Evolutionary conservation across 352 stramenopile species (phyloP), one percentile per base, ranked within the genome.

Genomic region (Phytophthora nicotianae): DNA sequence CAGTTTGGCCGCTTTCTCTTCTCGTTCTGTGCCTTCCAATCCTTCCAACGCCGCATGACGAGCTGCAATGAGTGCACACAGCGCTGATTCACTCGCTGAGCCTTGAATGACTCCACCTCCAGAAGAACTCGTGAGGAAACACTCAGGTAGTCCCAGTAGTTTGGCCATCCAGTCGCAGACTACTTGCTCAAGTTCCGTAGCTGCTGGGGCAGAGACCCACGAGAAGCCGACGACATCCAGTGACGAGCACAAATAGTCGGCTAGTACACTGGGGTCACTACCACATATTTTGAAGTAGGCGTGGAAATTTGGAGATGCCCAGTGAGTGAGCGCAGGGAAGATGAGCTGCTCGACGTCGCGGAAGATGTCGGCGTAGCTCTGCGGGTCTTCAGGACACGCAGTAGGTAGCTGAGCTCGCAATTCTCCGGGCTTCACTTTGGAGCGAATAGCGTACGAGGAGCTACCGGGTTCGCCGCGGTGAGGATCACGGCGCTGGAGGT

Each of bases 111-210:
- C 80, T 9, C 82, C 80, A 23, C 84, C 84, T 8, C 84, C 80
- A 1, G 55, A 35, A 23, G 77, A 82, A 8, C 64, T 83, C 40
- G 70, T 83, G 51, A 85, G 55, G 62, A 89, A 86, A 40, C 69
- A 80, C 32, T 77, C 64, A 5, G 84, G 84, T 27, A 93, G 52
- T 1, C 70, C 50, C 8, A 93, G 43, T 16, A 90, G 61, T 49
- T 84, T 72, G 49, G 68, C 72, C 48, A 93, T 58, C 83, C 83
- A 93, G 66, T 93, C 81, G 19, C 86, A 83, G 38, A 87, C 77
- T 19, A 83, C 77, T 32, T 81, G 75, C 64, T 91, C 83, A 7
- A 91, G 72, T 50, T 91, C 83, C 13, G 83, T 91, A 16, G 76
- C 79, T 9, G 81, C 81, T 4, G 81, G 81, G 4, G 74, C 65